These are phyloP conservation scores for Puccinia hordei DNA, from an alignment of 1,284 basidiomycete genomes.

Conservation along the genomic window DNA sequence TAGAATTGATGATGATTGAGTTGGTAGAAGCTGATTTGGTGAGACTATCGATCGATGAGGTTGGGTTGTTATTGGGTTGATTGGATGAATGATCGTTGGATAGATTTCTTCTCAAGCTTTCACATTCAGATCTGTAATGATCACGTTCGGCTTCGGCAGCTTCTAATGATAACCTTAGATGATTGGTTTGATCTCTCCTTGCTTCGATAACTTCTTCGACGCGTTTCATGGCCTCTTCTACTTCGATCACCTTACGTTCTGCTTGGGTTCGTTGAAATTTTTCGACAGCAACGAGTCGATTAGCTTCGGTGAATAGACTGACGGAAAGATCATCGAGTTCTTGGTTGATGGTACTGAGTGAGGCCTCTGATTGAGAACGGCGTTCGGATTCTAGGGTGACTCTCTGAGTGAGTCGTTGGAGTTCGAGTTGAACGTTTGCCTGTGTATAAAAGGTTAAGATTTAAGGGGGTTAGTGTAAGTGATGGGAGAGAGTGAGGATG, in stretches of 20 bases:
- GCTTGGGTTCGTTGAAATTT: slow-evolving; percentile 73
- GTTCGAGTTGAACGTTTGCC: slow-evolving; percentile 82
- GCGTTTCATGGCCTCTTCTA: slow-evolving; percentile 76
- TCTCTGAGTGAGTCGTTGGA: slow-evolving; percentile 88
- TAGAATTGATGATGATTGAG: neutral
- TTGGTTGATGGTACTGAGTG: slow-evolving; percentile 72
- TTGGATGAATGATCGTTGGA: slow-evolving; percentile 17
- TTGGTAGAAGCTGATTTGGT: slow-evolving; percentile 3
- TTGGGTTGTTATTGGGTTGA: neutral
- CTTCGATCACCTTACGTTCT: slow-evolving; percentile 76
- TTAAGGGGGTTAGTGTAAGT: neutral
- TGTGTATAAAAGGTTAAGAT: slow-evolving; percentile 56
- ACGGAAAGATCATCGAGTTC: slow-evolving; percentile 87
- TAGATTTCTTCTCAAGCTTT: slow-evolving; percentile 49
- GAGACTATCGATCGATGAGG: slow-evolving; percentile 12
- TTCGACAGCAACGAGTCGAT: slow-evolving; percentile 74
- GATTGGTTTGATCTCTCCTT: slow-evolving; percentile 83
- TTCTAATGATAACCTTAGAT: slow-evolving; percentile 59
- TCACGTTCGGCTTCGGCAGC: slow-evolving; percentile 44
- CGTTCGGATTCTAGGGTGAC: slow-evolving; percentile 84
- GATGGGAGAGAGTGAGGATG: neutral
- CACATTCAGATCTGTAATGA: slow-evolving; percentile 42
- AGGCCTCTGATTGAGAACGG: slow-evolving; percentile 85
- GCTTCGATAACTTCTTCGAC: slow-evolving; percentile 82
- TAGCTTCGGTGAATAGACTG: slow-evolving; percentile 63